Evolutionary conservation across 2,329 filamentous ascomycete genomes (phyloP).

Genomic region (Pseudogymnoascus sp.): DNA sequence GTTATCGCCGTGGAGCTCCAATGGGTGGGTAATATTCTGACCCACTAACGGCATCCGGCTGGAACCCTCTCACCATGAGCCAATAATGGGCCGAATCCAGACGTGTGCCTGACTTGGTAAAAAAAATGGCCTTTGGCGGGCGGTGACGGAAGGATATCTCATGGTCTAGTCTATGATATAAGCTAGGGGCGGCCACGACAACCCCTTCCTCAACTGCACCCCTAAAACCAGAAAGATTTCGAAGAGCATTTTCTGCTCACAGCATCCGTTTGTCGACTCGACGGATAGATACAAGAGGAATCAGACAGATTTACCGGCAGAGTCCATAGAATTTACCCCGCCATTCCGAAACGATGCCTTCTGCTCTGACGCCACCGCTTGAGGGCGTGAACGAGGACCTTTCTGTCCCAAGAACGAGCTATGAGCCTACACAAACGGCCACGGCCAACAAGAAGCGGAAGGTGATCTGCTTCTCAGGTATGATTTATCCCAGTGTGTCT

Average conservation of each 20-base stretch:
- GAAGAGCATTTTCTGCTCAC: background rate
- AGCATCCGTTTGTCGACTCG: background rate
- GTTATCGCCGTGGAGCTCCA: background rate
- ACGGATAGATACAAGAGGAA: background rate
- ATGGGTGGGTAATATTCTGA: background rate
- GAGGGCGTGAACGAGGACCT: conserved; percentile 26
- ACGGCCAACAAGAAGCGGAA: conserved; percentile 41
- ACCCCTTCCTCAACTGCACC: background rate
- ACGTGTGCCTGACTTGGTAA: conserved; percentile 2
- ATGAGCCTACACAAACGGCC: conserved; percentile 21
- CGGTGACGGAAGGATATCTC: background rate
- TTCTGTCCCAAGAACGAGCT: conserved; percentile 21
- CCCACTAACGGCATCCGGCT: conserved; percentile 3
- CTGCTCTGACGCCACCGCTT: conserved; percentile 30
- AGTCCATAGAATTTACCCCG: background rate
- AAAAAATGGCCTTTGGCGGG: background rate
- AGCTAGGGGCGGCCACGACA: background rate
- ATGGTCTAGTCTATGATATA: conserved; percentile 1
- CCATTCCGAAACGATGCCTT: conserved; percentile 30
- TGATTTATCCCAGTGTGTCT: conserved; percentile 10
- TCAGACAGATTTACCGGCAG: background rate
- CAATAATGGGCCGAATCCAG: background rate
- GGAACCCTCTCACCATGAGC: background rate
- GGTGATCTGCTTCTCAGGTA: conserved; percentile 52
- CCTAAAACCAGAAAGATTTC: background rate